Percentiles rank a stretch among this genome's conserved stretches.
Conservation (phyloP, 1,139 yeast species). For the Candida labiduridarum region DNA sequence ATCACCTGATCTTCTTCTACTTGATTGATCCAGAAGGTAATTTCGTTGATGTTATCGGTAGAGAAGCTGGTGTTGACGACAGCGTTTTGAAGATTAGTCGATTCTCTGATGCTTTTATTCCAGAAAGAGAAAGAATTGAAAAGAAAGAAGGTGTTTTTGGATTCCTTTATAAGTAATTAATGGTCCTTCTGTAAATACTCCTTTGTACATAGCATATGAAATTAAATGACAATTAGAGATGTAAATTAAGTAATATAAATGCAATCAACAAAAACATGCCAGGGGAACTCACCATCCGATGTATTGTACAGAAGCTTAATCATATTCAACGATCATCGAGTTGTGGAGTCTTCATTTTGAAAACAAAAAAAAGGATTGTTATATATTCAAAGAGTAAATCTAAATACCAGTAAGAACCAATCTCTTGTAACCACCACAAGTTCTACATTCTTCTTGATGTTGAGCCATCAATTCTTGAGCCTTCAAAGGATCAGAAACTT, state of each 20-base stretch:
- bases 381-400: not conserved
- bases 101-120: constrained; percentile 77
- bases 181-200: not conserved
- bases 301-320: too few species aligned
- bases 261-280: not conserved
- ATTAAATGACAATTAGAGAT: too few species aligned
- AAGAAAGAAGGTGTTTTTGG: constrained; percentile 60
- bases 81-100: constrained; percentile 79
- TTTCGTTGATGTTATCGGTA: constrained; percentile 91
- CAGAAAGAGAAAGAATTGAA: constrained; percentile 66
- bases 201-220: constrained; percentile 3
- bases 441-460: constrained; percentile 50
- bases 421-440: constrained; percentile 54
- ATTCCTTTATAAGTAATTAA: constrained; percentile 47
- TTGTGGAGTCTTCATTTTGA: not conserved
- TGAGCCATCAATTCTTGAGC: constrained; percentile 50
- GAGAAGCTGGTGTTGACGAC: constrained; percentile 78
- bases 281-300: not conserved
- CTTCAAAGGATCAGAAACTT: constrained; percentile 46
- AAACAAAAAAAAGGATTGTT: not conserved
- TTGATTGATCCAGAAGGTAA: constrained; percentile 97
- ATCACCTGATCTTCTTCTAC: constrained; percentile 94
- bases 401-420: constrained; percentile 24
- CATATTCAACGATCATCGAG: not conserved
- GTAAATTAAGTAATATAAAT: too few species aligned